Evolutionary conservation across 768 basidiomycete genomes (phyloP).

Genomic region (Sistotremastrum suecicum): DNA sequence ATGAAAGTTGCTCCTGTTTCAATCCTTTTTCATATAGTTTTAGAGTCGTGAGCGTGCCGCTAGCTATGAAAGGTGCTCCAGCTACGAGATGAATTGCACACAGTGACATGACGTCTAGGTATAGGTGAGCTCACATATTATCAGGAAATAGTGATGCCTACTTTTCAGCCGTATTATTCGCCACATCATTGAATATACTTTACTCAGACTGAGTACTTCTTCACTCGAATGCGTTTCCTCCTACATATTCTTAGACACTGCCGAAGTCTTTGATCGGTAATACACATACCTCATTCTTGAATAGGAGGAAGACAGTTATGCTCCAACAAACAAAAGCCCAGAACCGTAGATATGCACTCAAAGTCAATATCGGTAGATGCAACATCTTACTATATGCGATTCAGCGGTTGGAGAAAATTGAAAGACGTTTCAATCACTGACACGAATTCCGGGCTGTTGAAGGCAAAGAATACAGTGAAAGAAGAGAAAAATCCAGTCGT

Average conservation of each 20-base stretch:
- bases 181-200: slow-evolving; percentile 93
- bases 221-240: slow-evolving; percentile 61
- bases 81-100: slow-evolving; percentile 78
- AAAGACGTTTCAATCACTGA: slow-evolving; percentile 19
- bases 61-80: slow-evolving; percentile 89
- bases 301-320: slow-evolving; percentile 81
- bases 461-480: slow-evolving; percentile 93
- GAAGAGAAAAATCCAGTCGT: slow-evolving; percentile 93
- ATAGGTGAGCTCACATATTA: background rate
- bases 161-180: slow-evolving; percentile 81
- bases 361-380: slow-evolving; percentile 57
- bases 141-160: slow-evolving; percentile 21
- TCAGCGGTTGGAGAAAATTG: background rate
- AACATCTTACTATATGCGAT: slow-evolving; percentile 41
- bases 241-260: slow-evolving; percentile 21
- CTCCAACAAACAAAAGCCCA: slow-evolving; percentile 69
- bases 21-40: slow-evolving; percentile 97
- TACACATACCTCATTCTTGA: slow-evolving; percentile 73
- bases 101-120: slow-evolving; percentile 76
- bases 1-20: slow-evolving; percentile 88
- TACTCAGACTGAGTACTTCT: slow-evolving; percentile 78
- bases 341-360: slow-evolving; percentile 74
- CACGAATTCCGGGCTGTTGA: slow-evolving; percentile 91
- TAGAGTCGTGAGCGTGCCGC: slow-evolving; percentile 79
- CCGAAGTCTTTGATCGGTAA: too few relatives aligned